Conservation (phyloP, 1,139 yeast genomes). For the Arxiozyma slooffiae region DNA sequence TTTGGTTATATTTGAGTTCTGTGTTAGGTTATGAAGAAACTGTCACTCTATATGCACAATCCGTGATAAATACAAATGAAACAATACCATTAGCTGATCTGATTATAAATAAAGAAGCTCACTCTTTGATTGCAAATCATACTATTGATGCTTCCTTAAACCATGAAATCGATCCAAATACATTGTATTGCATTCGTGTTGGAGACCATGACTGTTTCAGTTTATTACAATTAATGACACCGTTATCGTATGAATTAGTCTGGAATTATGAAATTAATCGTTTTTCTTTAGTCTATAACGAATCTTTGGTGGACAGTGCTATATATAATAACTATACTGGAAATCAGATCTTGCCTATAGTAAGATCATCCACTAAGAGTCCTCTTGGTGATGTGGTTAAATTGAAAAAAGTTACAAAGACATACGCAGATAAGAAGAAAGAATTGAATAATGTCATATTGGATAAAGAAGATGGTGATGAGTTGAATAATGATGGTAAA, state of each 20-base stretch:
- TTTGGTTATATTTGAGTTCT: background rate
- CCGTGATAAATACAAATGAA: background rate
- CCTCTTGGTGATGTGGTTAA: conserved; percentile 18
- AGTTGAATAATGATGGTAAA: conserved; percentile 12
- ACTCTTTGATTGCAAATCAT: background rate
- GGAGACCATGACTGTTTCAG: conserved; percentile 17
- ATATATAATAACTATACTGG: background rate
- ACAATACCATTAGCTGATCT: background rate
- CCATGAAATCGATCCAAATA: background rate
- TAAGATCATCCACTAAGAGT: conserved; percentile 15
- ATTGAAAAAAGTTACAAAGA: conserved; percentile 25
- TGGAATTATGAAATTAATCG: conserved; percentile 11
- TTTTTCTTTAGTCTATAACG: conserved; percentile 17
- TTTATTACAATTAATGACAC: conserved; percentile 14
- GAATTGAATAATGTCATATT: conserved; percentile 5
- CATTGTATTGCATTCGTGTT: conserved; percentile 9
- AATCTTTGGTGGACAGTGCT: conserved; percentile 10
- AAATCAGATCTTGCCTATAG: conserved; percentile 4
- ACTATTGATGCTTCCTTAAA: background rate
- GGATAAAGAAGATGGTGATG: conserved; percentile 6
- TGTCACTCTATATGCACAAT: background rate
- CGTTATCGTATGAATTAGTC: conserved; percentile 18
- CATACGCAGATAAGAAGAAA: conserved; percentile 26
- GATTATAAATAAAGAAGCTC: background rate
- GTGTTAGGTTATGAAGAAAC: background rate